phyloP scores from a whole-genome alignment of 768 basidiomycete species.

The Cytidiella melzeri region DNA sequence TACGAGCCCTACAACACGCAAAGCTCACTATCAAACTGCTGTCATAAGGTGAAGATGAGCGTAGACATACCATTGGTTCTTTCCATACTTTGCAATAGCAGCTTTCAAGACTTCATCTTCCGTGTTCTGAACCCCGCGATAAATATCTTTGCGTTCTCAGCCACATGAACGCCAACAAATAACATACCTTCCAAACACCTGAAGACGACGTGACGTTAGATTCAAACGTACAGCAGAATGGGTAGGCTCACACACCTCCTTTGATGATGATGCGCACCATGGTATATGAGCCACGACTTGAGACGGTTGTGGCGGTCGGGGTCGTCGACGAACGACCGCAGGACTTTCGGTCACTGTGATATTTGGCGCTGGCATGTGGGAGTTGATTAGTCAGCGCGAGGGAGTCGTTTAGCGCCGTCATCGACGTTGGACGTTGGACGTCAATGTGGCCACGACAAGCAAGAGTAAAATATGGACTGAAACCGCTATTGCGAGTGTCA shows the following conservation, averaged over 20 bases:
- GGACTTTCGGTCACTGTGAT: not conserved
- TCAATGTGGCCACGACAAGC: too few species aligned
- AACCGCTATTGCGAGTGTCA: too few species aligned
- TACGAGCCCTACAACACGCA: constrained; percentile 69
- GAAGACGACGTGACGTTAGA: not conserved
- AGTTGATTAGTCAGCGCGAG: constrained; percentile 11
- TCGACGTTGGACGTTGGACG: too few species aligned
- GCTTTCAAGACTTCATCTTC: constrained; percentile 99
- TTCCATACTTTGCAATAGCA: constrained; percentile 95
- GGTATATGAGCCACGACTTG: not conserved
- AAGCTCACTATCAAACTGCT: too few species aligned
- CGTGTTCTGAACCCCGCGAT: constrained; percentile 55
- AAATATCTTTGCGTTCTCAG: constrained; percentile 11
- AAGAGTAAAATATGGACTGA: too few species aligned
- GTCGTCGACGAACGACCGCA: not conserved
- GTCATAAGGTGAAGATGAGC: not conserved
- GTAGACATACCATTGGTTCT: constrained; percentile 80
- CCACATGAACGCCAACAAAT: not conserved
- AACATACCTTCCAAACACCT: constrained; percentile 78
- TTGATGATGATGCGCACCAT: constrained; percentile 93
- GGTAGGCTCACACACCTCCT: constrained; percentile 50
- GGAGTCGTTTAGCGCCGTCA: too few species aligned
- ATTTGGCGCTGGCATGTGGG: not conserved
- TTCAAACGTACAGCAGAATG: not conserved
- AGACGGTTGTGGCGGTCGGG: not conserved